Percentiles rank a stretch among this genome's conserved stretches.
These are phyloP conservation scores for Helminthosporium solani DNA, from an alignment of 2,329 filamentous ascomycete genomes.

Conservation along the genomic window DNA sequence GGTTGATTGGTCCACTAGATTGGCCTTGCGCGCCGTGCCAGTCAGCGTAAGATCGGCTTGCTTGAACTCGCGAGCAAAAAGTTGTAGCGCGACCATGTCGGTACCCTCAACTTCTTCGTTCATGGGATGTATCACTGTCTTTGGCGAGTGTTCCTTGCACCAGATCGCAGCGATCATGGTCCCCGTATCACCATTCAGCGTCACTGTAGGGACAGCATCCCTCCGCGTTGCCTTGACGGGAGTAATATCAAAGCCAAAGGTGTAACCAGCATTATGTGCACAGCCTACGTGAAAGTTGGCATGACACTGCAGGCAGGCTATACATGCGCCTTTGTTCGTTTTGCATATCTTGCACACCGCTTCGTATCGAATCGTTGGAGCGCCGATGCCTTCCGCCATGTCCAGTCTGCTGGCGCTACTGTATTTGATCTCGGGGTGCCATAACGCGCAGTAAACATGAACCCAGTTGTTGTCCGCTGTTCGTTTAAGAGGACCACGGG, in stretches of 20 bases:
- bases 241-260: slow-evolving; percentile 84
- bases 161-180: slow-evolving; percentile 83
- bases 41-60: slow-evolving; percentile 89
- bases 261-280: slow-evolving; percentile 78
- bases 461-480: slow-evolving; percentile 99
- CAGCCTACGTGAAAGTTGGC: slow-evolving; percentile 81
- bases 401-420: slow-evolving; percentile 79
- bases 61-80: slow-evolving; percentile 88
- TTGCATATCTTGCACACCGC: slow-evolving; percentile 85
- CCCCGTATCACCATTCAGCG: slow-evolving; percentile 76
- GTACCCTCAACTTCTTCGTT: slow-evolving; percentile 70
- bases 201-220: slow-evolving; percentile 77
- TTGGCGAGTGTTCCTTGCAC: slow-evolving; percentile 82
- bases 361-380: slow-evolving; percentile 75
- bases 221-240: slow-evolving; percentile 86
- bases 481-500: slow-evolving; percentile 87
- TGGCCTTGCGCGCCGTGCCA: slow-evolving; percentile 90
- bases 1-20: slow-evolving; percentile 68
- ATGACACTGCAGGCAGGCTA: slow-evolving; percentile 76
- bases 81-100: slow-evolving; percentile 78
- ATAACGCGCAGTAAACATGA: slow-evolving; percentile 89
- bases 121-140: slow-evolving; percentile 74
- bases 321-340: slow-evolving; percentile 71
- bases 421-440: slow-evolving; percentile 91
- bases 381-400: slow-evolving; percentile 78